These are phyloP conservation scores for Steccherinum ochraceum DNA, from an alignment of 768 basidiomycete genomes.

Conservation along the genomic window DNA sequence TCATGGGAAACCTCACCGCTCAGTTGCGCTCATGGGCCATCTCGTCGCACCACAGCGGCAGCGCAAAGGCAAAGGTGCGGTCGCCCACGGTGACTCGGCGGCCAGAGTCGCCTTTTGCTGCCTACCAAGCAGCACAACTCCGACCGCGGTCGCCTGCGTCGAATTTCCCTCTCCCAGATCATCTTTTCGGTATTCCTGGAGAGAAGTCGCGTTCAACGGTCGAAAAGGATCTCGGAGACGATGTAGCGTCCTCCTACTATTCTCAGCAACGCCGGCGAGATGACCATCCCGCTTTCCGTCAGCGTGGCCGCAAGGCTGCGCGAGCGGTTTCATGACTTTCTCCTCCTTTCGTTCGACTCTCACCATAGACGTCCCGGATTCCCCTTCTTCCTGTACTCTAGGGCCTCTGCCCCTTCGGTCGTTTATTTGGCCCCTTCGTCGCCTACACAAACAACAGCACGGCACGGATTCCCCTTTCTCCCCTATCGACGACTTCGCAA, in stretches of 20 bases:
- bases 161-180: neutral
- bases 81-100: neutral
- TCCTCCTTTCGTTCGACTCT: conserved; percentile 1
- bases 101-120: neutral
- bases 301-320: conserved; percentile 38
- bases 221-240: neutral
- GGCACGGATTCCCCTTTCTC: neutral
- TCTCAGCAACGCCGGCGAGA: neutral
- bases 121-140: neutral
- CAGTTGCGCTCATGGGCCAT: conserved; percentile 11
- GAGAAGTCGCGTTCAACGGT: neutral
- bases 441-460: neutral
- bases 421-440: neutral
- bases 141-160: neutral
- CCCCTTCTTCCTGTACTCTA: neutral
- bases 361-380: conserved; percentile 6
- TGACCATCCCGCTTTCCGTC: conserved; percentile 31
- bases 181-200: neutral
- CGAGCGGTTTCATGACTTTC: conserved; percentile 27
- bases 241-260: neutral
- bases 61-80: neutral
- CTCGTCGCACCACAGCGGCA: neutral
- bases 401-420: neutral
- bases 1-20: conserved; percentile 13
- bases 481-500: neutral